Base-by-base conservation (phyloP, 192 early-diverging fungal genomes). In the Backusella parvicylindrica region DNA sequence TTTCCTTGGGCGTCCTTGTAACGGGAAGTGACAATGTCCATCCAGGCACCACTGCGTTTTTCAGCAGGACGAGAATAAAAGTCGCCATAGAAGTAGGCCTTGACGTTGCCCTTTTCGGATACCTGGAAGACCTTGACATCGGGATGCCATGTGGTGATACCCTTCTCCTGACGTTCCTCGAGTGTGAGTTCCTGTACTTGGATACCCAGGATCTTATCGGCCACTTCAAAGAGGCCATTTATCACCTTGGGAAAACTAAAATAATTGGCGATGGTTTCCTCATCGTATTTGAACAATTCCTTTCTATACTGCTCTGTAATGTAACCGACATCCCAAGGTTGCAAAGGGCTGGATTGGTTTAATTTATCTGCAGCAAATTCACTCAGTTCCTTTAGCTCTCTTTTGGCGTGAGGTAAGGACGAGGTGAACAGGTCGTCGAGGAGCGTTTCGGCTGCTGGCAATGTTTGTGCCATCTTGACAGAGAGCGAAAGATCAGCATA, bases 41-140 rank as follows among this genome's bases (percentile, higher is more conserved):
- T 86, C 88, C 88, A 90, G 13, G 88, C 88, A 31, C 88, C 88
- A 21, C 84, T 83, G 15, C 80, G 77, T 40, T 90, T 90, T 53
- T 90, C 88, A 6, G 83, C 83, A 15, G 86, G 84, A 0, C 88
- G 80, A 43, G 81, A 83, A 40, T 86, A 86, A 74, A 90, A 90
- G 56, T 90, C 88, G 3, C 88, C 88, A 68, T 90, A 90, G 63
- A 90, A 90, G 70, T 88, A 90, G 0, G 88, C 88, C 49, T 83
- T 79, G 9, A 69, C 77, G 3, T 80, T 50, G 4, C 76, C 79
- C 5, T 82, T 75, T 18, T 90, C 88, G 23, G 76, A 68, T 0
- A 88, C 84, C 66, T 86, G 83, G 70, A 85, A 90, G 3, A 88
- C 79, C 72, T 84, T 86, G 70, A 88, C 88, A 56, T 90, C 88